A percentile compares a stretch with the other conserved stretches of the same genome.
These are phyloP conservation scores for Chaetoscypha palmicola DNA, from an alignment of 2,329 filamentous ascomycete genomes.

Conservation along the genomic window DNA sequence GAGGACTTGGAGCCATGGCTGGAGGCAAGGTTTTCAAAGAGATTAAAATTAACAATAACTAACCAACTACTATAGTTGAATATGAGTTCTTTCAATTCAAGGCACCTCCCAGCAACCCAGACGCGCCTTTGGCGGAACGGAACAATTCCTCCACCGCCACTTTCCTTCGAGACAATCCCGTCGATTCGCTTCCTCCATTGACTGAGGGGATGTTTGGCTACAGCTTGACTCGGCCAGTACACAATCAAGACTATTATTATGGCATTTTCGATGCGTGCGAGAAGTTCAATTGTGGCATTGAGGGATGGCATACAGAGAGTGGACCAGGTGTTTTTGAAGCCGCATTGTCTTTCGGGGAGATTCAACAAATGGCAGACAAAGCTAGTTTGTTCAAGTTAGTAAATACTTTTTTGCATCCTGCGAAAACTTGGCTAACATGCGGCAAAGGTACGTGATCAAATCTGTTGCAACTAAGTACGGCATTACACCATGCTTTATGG, in stretches of 20 bases:
- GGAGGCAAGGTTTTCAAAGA: constrained; percentile 58
- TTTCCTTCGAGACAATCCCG: constrained; percentile 68
- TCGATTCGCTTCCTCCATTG: constrained; percentile 65
- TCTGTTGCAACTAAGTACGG: constrained; percentile 79
- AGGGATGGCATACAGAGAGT: constrained; percentile 94
- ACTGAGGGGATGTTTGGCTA: constrained; percentile 97
- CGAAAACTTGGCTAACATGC: too few relatives aligned
- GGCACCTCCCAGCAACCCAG: constrained; percentile 45
- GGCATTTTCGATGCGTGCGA: constrained; percentile 74
- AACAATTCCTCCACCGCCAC: constrained; percentile 63
- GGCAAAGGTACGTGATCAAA: constrained; percentile 70
- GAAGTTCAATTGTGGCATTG: constrained; percentile 72
- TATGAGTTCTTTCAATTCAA: constrained; percentile 95
- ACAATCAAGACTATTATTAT: constrained; percentile 92
- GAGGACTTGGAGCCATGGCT: constrained; percentile 78
- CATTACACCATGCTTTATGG: constrained; percentile 98
- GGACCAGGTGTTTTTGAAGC: constrained; percentile 94
- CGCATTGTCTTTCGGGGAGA: constrained; percentile 83
- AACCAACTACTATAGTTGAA: constrained; percentile 54
- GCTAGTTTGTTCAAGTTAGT: constrained; percentile 81
- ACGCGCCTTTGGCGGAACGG: constrained; percentile 42
- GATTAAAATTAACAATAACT: background rate
- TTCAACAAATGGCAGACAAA: constrained; percentile 83
- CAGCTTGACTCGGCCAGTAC: constrained; percentile 75
- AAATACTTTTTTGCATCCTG: too few relatives aligned